Evolutionary conservation across 371 early-diverging fungal genomes (phyloP).

Genomic region (Lichtheimia ramosa): DNA sequence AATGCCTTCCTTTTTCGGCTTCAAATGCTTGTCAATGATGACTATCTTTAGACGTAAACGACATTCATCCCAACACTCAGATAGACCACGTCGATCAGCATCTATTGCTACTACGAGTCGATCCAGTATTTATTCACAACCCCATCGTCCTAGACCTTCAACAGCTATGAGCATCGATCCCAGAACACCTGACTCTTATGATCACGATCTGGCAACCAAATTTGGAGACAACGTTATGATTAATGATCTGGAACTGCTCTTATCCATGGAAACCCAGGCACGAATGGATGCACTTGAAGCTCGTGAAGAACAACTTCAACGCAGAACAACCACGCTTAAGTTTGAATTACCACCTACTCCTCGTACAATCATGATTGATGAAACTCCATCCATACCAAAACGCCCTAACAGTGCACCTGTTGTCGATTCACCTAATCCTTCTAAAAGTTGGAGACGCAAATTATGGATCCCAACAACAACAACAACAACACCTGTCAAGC

Average conservation of each 20-base stretch:
- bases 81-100: too few relatives aligned
- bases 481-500: neutral
- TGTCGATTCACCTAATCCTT: neutral
- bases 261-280: slow-evolving; percentile 36
- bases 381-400: slow-evolving; percentile 1
- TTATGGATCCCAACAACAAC: too few relatives aligned
- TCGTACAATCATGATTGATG: too few relatives aligned
- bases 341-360: slow-evolving; percentile 32
- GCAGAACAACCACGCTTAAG: slow-evolving; percentile 12
- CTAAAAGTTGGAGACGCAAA: neutral
- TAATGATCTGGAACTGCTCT: slow-evolving; percentile 30
- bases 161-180: too few relatives aligned
- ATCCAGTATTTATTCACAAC: too few relatives aligned
- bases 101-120: too few relatives aligned
- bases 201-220: slow-evolving; percentile 20
- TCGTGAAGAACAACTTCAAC: neutral
- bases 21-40: slow-evolving; percentile 12
- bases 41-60: slow-evolving; percentile 4
- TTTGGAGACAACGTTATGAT: slow-evolving; percentile 20
- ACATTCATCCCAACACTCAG: too few relatives aligned
- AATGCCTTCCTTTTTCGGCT: slow-evolving; percentile 27
- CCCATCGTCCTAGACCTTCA: too few relatives aligned
- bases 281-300: slow-evolving; percentile 29
- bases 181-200: neutral
- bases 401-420: neutral